Evolutionary conservation across 2,329 filamentous ascomycete genomes (phyloP).

Genomic region (Colletotrichum acutatum): DNA sequence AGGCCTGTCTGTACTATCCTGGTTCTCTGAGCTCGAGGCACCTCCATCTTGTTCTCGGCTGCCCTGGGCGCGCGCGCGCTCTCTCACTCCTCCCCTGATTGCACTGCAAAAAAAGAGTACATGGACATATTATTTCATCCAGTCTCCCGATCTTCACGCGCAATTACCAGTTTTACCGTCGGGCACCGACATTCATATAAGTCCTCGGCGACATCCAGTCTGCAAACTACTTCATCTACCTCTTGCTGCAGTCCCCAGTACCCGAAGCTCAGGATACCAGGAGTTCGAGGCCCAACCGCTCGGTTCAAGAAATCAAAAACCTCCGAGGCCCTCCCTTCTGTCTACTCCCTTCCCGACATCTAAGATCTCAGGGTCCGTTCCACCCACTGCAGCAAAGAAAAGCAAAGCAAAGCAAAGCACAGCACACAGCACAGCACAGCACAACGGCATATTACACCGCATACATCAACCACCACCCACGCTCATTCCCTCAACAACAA

Average conservation of each 20-base stretch:
- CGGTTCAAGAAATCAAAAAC: slow-evolving; percentile 32
- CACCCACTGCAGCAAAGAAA: neutral
- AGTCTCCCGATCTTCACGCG: slow-evolving; percentile 30
- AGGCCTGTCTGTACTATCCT: slow-evolving; percentile 29
- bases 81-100: neutral
- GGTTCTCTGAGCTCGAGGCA: slow-evolving; percentile 12
- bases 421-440: neutral
- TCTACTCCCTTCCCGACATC: slow-evolving; percentile 1
- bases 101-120: neutral
- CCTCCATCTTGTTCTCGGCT: slow-evolving; percentile 14
- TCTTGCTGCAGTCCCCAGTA: slow-evolving; percentile 13
- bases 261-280: slow-evolving; percentile 23
- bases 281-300: slow-evolving; percentile 31
- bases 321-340: slow-evolving; percentile 26
- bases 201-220: slow-evolving; percentile 18
- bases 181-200: slow-evolving; percentile 34
- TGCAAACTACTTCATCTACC: neutral
- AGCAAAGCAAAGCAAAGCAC: neutral
- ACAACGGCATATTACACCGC: neutral
- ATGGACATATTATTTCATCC: slow-evolving; percentile 25
- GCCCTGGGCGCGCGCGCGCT: slow-evolving; percentile 19
- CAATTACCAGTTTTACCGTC: slow-evolving; percentile 34
- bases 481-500: neutral
- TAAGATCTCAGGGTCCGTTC: slow-evolving; percentile 9
- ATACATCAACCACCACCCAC: slow-evolving; percentile 4